phyloP scores from a whole-genome alignment of 208 protist genomes.

The Wallacemonas sp. region DNA sequence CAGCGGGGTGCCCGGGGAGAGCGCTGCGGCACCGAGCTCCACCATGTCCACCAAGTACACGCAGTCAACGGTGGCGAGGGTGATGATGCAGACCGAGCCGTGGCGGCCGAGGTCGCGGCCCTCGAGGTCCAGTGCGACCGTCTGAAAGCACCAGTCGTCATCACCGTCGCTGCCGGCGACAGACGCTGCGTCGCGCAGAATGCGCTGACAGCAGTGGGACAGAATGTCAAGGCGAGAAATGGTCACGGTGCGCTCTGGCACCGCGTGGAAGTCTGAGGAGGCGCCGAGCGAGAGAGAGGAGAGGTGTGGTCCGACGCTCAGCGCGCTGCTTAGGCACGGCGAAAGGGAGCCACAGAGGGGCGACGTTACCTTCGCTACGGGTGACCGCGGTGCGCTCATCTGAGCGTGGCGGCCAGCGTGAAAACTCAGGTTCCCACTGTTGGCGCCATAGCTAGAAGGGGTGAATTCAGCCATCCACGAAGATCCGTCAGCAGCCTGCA shows the following conservation, averaged over 20 bases:
- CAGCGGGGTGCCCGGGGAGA: constrained; percentile 14
- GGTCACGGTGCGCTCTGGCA: background rate
- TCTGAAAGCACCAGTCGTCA: constrained; percentile 11
- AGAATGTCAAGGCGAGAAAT: background rate
- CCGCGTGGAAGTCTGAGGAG: background rate
- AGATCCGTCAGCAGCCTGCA: background rate
- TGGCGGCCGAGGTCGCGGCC: constrained; percentile 37
- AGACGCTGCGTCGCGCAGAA: background rate
- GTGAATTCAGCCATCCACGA: background rate
- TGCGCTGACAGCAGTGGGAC: background rate
- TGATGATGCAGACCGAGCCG: constrained; percentile 60
- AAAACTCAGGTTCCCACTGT: too few relatives aligned
- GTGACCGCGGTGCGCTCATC: too few relatives aligned
- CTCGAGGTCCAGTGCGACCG: constrained; percentile 52
- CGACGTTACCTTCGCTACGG: too few relatives aligned
- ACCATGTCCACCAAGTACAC: constrained; percentile 67
- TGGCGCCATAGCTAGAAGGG: too few relatives aligned
- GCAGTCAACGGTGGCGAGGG: constrained; percentile 40
- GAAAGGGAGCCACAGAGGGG: background rate
- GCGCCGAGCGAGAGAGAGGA: background rate
- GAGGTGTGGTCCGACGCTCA: background rate
- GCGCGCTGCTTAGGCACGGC: background rate
- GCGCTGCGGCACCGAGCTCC: constrained; percentile 25
- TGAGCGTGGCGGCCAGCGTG: too few relatives aligned
- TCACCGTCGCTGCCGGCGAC: constrained; percentile 5